These are phyloP conservation scores for Trichoderma sp. DNA, from an alignment of 2,329 filamentous ascomycete genomes.

Conservation along the genomic window DNA sequence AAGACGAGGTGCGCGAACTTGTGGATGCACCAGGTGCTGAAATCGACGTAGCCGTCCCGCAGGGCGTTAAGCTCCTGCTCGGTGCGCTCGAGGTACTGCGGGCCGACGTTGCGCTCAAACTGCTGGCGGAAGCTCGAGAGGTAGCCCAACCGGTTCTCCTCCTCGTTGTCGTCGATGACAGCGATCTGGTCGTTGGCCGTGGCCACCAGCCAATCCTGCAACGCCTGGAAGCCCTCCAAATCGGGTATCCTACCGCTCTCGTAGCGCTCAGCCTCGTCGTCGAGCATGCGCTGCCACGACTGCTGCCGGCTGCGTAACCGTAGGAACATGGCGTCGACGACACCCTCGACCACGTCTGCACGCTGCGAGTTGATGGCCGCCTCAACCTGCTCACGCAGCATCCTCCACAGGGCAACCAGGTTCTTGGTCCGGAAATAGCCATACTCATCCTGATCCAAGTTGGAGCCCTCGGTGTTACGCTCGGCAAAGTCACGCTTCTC, in stretches of 20 bases:
- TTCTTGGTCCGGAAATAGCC: slow-evolving; percentile 92
- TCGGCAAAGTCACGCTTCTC: slow-evolving; percentile 82
- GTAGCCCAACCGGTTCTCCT: slow-evolving; percentile 75
- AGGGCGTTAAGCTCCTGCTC: slow-evolving; percentile 72
- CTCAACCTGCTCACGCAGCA: slow-evolving; percentile 89
- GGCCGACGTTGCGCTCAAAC: slow-evolving; percentile 77
- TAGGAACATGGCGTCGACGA: slow-evolving; percentile 93
- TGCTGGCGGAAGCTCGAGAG: slow-evolving; percentile 83
- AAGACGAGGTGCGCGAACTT: slow-evolving; percentile 88
- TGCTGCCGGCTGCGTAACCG: slow-evolving; percentile 81
- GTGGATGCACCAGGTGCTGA: slow-evolving; percentile 88
- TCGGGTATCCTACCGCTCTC: slow-evolving; percentile 58
- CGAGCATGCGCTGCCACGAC: slow-evolving; percentile 83
- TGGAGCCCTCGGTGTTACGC: slow-evolving; percentile 70
- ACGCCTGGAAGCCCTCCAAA: slow-evolving; percentile 70
- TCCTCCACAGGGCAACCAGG: slow-evolving; percentile 92
- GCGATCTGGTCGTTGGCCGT: slow-evolving; percentile 98
- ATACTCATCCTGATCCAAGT: slow-evolving; percentile 84
- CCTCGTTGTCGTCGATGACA: slow-evolving; percentile 90
- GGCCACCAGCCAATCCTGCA: slow-evolving; percentile 95
- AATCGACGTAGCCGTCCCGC: slow-evolving; percentile 90
- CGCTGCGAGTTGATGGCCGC: slow-evolving; percentile 84
- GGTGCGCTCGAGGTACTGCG: slow-evolving; percentile 76
- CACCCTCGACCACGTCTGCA: slow-evolving; percentile 88
- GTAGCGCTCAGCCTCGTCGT: slow-evolving; percentile 79